These are phyloP conservation scores for Starmerella floris DNA, from an alignment of 805 yeast genomes.

Conservation along the genomic window DNA sequence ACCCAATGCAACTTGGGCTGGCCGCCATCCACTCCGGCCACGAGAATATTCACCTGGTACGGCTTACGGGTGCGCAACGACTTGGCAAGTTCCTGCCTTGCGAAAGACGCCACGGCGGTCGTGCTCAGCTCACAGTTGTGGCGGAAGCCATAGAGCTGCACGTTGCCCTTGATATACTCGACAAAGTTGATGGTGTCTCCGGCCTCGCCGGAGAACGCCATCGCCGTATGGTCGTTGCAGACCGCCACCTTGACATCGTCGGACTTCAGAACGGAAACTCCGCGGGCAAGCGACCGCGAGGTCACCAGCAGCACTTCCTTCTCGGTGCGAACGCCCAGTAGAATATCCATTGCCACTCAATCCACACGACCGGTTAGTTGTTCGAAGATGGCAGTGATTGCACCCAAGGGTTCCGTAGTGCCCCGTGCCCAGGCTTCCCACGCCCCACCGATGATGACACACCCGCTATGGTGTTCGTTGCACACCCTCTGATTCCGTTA, in stretches of 20 bases:
- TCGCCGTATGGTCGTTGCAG: slow-evolving; percentile 59
- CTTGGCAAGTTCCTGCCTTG: slow-evolving; percentile 76
- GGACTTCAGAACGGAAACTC: slow-evolving; percentile 66
- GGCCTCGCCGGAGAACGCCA: slow-evolving; percentile 90
- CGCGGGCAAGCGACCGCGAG: slow-evolving; percentile 88
- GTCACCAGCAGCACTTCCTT: slow-evolving; percentile 81
- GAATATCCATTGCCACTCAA: slow-evolving; percentile 56
- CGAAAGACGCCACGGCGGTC: slow-evolving; percentile 73
- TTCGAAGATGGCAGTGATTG: no score
- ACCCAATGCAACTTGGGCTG: slow-evolving; percentile 70
- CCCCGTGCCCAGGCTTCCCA: no score
- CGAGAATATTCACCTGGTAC: slow-evolving; percentile 78
- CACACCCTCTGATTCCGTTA: no score
- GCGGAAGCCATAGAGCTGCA: slow-evolving; percentile 75
- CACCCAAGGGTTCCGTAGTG: no score
- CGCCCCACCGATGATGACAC: no score
- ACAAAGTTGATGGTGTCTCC: slow-evolving; percentile 96
- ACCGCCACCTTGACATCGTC: slow-evolving; percentile 68
- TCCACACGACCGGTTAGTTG: no score
- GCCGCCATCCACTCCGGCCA: slow-evolving; percentile 66
- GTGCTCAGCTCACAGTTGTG: slow-evolving; percentile 73
- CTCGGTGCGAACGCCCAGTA: slow-evolving; percentile 70
- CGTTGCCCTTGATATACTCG: slow-evolving; percentile 84
- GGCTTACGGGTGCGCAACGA: slow-evolving; percentile 90
- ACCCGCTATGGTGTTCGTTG: no score